Conservation (phyloP, 495 filamentous ascomycete genomes). For the Delitschia confertaspora region DNA sequence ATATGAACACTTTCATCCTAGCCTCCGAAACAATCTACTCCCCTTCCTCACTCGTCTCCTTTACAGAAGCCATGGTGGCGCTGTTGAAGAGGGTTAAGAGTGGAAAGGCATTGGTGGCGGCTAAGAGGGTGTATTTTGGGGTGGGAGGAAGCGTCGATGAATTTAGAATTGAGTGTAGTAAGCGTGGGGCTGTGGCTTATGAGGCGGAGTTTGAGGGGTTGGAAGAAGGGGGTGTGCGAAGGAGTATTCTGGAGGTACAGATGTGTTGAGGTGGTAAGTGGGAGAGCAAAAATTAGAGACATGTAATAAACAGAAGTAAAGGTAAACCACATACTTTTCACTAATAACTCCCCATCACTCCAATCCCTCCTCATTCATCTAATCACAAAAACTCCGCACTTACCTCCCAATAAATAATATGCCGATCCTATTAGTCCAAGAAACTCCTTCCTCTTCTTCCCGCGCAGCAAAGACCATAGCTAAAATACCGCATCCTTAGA, state of each 20-base stretch:
- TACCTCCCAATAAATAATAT: too few species aligned
- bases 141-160: conserved; percentile 90
- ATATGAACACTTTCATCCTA: conserved; percentile 50
- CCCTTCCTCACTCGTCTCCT: conserved; percentile 59
- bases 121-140: conserved; percentile 92
- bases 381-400: too few species aligned
- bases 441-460: too few species aligned
- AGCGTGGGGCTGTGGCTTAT: conserved; percentile 46
- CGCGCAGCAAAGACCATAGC: background rate
- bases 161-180: conserved; percentile 58
- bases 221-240: conserved; percentile 41
- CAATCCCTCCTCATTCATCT: too few species aligned
- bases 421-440: too few species aligned
- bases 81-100: conserved; percentile 50
- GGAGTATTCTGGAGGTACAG: conserved; percentile 39
- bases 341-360: too few species aligned
- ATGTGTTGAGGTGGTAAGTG: conserved; percentile 26
- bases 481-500: too few species aligned
- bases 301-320: background rate
- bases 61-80: conserved; percentile 61
- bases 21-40: conserved; percentile 96
- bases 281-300: background rate
- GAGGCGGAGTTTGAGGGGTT: conserved; percentile 44
- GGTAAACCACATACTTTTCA: too few species aligned
- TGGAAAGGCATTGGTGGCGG: conserved; percentile 66